These are phyloP conservation scores for Coemansia reversa DNA, from an alignment of 192 early-diverging fungal genomes.

Conservation along the genomic window DNA sequence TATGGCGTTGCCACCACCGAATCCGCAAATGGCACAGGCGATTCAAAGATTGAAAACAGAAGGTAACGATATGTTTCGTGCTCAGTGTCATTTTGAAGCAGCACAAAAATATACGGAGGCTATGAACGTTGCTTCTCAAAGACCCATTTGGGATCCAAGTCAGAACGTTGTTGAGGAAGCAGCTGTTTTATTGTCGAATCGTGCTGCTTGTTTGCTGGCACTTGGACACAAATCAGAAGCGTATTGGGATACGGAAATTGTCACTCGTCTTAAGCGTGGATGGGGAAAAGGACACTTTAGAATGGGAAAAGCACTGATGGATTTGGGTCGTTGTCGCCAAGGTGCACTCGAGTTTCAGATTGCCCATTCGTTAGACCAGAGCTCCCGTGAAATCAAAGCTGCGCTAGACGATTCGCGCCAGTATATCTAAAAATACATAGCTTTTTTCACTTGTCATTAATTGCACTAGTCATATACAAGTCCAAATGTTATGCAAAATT, in stretches of 20 bases:
- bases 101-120: conserved; percentile 87
- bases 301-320: conserved; percentile 82
- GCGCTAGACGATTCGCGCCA: conserved; percentile 66
- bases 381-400: conserved; percentile 74
- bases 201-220: conserved; percentile 65
- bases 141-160: conserved; percentile 74
- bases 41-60: conserved; percentile 64
- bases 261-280: conserved; percentile 64
- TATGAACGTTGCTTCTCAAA: conserved; percentile 70
- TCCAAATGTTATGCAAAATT: neutral
- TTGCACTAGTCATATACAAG: neutral
- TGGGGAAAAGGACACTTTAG: conserved; percentile 77
- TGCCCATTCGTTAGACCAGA: conserved; percentile 72
- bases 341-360: conserved; percentile 79
- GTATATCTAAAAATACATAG: conserved; percentile 14
- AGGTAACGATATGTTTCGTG: conserved; percentile 86
- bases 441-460: neutral
- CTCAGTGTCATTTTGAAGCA: conserved; percentile 78
- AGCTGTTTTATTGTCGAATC: conserved; percentile 63
- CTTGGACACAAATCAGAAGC: conserved; percentile 67
- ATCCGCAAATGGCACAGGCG: conserved; percentile 57
- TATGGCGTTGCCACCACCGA: conserved; percentile 67
- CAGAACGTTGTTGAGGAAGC: conserved; percentile 66
- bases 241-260: conserved; percentile 68
- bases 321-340: conserved; percentile 74